phyloP scores from a whole-genome alignment of 1,284 basidiomycete species.

The Ceratobasidium papillatum region DNA sequence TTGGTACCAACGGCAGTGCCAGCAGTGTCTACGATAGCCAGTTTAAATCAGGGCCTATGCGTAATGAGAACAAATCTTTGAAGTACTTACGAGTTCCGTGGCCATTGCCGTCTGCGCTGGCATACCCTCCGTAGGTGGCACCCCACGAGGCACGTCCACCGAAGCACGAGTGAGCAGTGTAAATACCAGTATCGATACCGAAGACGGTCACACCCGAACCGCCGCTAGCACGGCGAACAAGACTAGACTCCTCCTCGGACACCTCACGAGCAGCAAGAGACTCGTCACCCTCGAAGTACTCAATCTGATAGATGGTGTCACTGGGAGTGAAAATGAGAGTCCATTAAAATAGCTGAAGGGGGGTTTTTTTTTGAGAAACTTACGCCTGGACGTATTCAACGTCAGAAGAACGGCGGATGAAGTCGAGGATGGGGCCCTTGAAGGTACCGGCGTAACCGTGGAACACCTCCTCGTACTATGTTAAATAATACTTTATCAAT shows the following conservation, averaged over 20 bases:
- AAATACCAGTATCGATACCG: constrained; percentile 35
- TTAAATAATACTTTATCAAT: neutral
- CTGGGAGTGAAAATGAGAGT: neutral
- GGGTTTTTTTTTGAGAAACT: neutral
- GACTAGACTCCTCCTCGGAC: neutral
- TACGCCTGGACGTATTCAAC: constrained; percentile 35
- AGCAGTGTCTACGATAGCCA: constrained; percentile 46
- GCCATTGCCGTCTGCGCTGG: constrained; percentile 39
- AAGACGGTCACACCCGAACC: constrained; percentile 8
- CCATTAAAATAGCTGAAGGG: neutral
- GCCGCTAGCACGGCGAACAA: constrained; percentile 5
- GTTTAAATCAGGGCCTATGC: constrained; percentile 24
- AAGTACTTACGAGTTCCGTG: constrained; percentile 40
- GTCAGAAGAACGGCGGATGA: constrained; percentile 30
- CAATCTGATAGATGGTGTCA: constrained; percentile 23
- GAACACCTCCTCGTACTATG: constrained; percentile 24
- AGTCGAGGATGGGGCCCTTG: constrained; percentile 22
- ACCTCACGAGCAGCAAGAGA: constrained; percentile 1
- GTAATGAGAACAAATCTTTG: neutral
- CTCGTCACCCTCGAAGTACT: constrained; percentile 31
- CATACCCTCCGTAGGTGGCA: constrained; percentile 32
- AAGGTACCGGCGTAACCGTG: constrained; percentile 27
- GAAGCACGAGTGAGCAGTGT: constrained; percentile 33
- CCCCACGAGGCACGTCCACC: constrained; percentile 45
- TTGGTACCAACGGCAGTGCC: constrained; percentile 61